phyloP scores from a whole-genome alignment of 805 yeast species.

The Kluyveromyces aestuarii region DNA sequence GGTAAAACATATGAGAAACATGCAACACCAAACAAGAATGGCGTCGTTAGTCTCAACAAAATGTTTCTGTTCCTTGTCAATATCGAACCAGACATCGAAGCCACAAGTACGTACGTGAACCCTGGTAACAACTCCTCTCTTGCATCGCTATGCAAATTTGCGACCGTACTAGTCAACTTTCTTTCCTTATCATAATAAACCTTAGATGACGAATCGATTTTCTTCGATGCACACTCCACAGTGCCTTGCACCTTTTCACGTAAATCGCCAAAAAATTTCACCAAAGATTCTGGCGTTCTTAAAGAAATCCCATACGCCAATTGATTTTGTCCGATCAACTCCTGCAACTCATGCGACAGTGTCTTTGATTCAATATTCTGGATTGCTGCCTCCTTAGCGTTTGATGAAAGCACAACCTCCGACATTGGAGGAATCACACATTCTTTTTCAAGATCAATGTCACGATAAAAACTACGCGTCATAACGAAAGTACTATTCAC shows the following conservation, averaged over 20 bases:
- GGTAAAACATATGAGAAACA: constrained; percentile 53
- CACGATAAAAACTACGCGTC: constrained; percentile 18
- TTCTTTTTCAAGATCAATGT: constrained; percentile 18
- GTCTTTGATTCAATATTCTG: constrained; percentile 5
- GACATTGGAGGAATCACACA: constrained; percentile 16
- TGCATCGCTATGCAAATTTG: constrained; percentile 42
- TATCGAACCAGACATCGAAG: constrained; percentile 51
- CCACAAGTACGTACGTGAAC: constrained; percentile 44
- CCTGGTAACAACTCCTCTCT: constrained; percentile 52
- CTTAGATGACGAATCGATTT: constrained; percentile 35
- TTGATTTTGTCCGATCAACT: constrained; percentile 15
- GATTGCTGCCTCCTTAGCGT: constrained; percentile 12
- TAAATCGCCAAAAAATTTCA: constrained; percentile 8
- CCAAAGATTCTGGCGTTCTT: constrained; percentile 18
- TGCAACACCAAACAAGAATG: constrained; percentile 41
- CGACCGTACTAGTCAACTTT: constrained; percentile 40
- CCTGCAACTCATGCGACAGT: constrained; percentile 3
- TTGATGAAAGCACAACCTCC: constrained; percentile 13
- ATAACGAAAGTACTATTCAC: not conserved
- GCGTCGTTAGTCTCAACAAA: constrained; percentile 39
- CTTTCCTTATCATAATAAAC: constrained; percentile 42
- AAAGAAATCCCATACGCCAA: constrained; percentile 23
- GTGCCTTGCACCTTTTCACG: constrained; percentile 10
- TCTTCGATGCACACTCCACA: constrained; percentile 17
- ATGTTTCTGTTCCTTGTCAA: constrained; percentile 46